Evolutionary conservation across 2,329 filamentous ascomycete genomes (phyloP), one percentile per base, ranked within the genome.

Genomic region (Hirsutella thompsonii): DNA sequence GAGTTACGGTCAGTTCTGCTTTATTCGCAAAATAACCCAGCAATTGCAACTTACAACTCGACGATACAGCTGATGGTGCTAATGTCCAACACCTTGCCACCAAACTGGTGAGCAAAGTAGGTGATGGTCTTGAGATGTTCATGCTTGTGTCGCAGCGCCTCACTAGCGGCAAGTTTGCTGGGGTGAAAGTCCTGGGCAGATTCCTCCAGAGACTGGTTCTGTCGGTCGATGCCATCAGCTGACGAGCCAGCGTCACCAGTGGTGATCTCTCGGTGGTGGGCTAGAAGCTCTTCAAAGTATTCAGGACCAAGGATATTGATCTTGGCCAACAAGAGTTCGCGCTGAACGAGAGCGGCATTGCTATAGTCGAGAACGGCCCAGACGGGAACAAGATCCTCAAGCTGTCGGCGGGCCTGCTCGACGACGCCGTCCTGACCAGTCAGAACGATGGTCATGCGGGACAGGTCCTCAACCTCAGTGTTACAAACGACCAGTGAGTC

Each of bases 321-420:
- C 72, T 98, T 98, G 54, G 92, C 90, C 30, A 98, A 78, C 8
- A 98, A 75, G 23, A 98, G 73, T 65, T 98, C 92, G 47, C 92
- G 82, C 74, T 98, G 92, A 18, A 98, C 92, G 20, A 98, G 78
- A 3, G 92, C 86, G 5, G 92, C 81, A 46, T 79, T 76, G 44
- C 89, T 96, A 67, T 98, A 98, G 66, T 98, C 92, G 43, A 98
- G 70, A 28, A 98, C 92, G 40, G 92, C 92, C 92, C 92, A 98
- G 44, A 98, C 92, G 20, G 92, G 92, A 20, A 98, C 92, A 39
- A 98, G 70, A 56, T 98, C 92, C 66, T 98, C 92, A 42, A 98
- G 71, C 67, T 98, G 92, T 48, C 92, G 76, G 48, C 92, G 79
- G 42, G 92, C 92, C 68, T 98, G 92, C 72, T 98, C 92, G 21